phyloP scores from a whole-genome alignment of 495 filamentous ascomycete species.

The Copromyces sp. region DNA sequence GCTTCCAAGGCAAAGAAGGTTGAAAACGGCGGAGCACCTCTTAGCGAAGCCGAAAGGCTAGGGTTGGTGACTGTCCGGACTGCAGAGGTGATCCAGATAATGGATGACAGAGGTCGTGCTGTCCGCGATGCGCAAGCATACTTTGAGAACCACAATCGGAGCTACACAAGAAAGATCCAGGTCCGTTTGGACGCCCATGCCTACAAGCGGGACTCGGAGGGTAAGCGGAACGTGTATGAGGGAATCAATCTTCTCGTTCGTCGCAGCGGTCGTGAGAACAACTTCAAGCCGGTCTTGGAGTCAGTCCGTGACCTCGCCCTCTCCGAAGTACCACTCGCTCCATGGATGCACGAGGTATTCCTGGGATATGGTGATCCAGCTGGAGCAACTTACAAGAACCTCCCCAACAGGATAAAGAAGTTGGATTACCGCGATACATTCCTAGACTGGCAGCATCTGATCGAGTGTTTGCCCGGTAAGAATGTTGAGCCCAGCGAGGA shows the following conservation, averaged over 20 bases:
- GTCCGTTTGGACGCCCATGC: conserved; percentile 70
- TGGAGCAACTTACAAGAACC: conserved; percentile 71
- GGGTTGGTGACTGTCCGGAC: conserved; percentile 66
- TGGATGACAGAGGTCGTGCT: conserved; percentile 76
- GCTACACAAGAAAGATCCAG: conserved; percentile 56
- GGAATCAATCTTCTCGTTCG: conserved; percentile 79
- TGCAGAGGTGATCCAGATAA: conserved; percentile 77
- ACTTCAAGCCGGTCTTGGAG: conserved; percentile 89
- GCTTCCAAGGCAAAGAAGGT: conserved; percentile 41
- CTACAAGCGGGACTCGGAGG: conserved; percentile 73
- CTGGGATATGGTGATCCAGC: conserved; percentile 90
- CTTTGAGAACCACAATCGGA: conserved; percentile 32
- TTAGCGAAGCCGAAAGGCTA: conserved; percentile 44
- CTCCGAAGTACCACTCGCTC: conserved; percentile 74
- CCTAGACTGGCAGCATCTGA: conserved; percentile 86
- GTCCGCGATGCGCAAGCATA: conserved; percentile 49
- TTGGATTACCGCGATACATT: conserved; percentile 93
- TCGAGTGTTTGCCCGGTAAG: conserved; percentile 78
- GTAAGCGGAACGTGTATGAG: conserved; percentile 71
- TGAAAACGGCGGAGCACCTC: conserved; percentile 42
- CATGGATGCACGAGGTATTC: conserved; percentile 95
- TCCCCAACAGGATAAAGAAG: conserved; percentile 64
- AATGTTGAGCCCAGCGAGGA: conserved; percentile 66
- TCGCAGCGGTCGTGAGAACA: conserved; percentile 83
- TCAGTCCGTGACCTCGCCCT: conserved; percentile 81